Conservation (phyloP, 2,329 filamentous ascomycete genomes). For the Ceratocystis cubensis region DNA sequence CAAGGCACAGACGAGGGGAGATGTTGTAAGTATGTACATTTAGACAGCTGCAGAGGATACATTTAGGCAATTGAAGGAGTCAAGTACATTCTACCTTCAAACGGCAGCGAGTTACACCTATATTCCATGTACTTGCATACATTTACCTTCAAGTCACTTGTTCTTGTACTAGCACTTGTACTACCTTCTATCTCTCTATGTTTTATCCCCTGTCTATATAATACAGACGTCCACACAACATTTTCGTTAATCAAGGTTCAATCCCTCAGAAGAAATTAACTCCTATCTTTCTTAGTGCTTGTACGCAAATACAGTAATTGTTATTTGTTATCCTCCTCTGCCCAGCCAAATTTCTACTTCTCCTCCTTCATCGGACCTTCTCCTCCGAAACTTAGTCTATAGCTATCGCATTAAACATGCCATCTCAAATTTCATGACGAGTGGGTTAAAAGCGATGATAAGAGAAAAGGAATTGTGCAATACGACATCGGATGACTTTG, state of each 20-base stretch:
- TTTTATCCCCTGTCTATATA: no score
- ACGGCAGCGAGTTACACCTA: no score
- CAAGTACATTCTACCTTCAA: no score
- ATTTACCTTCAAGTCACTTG: no score
- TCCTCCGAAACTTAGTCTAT: not conserved
- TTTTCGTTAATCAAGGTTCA: not conserved
- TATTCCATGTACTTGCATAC: no score
- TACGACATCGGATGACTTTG: slow-evolving; percentile 1
- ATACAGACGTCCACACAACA: not conserved
- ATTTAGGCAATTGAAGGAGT: no score
- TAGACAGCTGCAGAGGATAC: not conserved
- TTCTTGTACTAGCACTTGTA: no score
- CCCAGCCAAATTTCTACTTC: not conserved
- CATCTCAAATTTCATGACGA: not conserved
- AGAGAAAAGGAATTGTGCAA: not conserved
- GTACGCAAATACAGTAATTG: not conserved
- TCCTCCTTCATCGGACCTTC: not conserved
- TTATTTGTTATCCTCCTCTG: not conserved
- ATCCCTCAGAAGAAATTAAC: no score
- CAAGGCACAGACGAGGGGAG: not conserved
- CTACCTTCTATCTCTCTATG: no score
- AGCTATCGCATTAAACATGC: not conserved
- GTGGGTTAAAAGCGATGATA: not conserved
- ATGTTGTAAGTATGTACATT: not conserved
- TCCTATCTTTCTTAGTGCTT: not conserved